Evolutionary conservation across 2,329 filamentous ascomycete species (phyloP), one percentile per base, ranked within the genome.

Genomic region (Xylariaceae sp.): DNA sequence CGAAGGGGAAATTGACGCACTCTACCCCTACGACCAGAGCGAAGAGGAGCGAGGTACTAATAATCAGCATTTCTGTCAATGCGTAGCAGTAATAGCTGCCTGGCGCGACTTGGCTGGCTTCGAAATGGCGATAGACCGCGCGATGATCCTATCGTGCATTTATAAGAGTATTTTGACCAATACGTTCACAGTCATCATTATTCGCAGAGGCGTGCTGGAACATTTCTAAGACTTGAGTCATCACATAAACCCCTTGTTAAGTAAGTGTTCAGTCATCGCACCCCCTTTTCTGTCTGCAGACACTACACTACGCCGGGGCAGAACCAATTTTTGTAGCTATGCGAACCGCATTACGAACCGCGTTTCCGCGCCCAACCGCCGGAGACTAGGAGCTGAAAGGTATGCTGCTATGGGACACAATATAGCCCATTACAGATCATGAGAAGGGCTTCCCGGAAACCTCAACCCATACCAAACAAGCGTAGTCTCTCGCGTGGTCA

Each of bases 1-100:
- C 67, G 44, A 64, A 68, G 40, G 60, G 59, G 23, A 69, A 67
- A 50, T 67, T 67, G 52, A 57, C 54, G 23, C 54, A 42, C 14
- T 42, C 21, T 9, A 52, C 29, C 44, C 44, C 44, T 20, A 47
- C 40, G 26, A 57, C 41, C 20, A 63, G 32, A 20, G 57, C 18
- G 20, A 64, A 21, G 20, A 56, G 29, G 16, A 12, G 45, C 10
- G 48, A n/a, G 19, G 20, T 10, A 42, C 53, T 26, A 29, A 52
- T 14, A 19, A 20, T 16, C 18, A 40, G 59, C 65, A 67, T 67
- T 7, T 50, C 54, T 37, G 18, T 9, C 41, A 32, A 32, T 40
- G 18, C 6, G 14, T 40, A 20, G 20, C 2, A 40, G 23, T 1
- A 42, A 56, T 42, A 50, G 14, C 21, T 2, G 7, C 12, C 18